Evolutionary conservation across 1,284 basidiomycete genomes (phyloP), one percentile per base, ranked within the genome.

Genomic region (Ganoderma multipileum): DNA sequence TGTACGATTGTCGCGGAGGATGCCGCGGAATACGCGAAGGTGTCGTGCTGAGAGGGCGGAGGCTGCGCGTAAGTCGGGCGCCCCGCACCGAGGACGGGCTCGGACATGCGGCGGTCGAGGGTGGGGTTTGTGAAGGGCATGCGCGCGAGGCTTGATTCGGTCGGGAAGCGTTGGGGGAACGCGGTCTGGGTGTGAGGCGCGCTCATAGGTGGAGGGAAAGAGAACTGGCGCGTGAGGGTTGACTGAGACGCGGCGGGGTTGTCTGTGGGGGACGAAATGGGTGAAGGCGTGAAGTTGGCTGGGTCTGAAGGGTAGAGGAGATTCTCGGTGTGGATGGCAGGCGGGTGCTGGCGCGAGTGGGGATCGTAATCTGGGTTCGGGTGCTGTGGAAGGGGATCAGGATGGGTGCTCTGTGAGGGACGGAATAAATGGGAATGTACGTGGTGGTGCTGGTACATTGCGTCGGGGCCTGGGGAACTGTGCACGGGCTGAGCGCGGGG

Each of bases 31-130:
- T 71, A 73, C 14, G 71, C 68, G 62, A 72, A 72, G 3, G 71
- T 57, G 61, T 71, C 69, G 16, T 68, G 73, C 38, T 67, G 71
- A n/a, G 73, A 33, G 57, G 69, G 68, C 20, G 72, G 72, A 11
- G 69, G 69, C 54, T 73, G 72, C 30, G 71, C 61, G 55, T 68
- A 71, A 9, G 72, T 39, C 39, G 65, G 72, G 63, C 72, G 71
- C 33, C 73, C 71, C 36, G 67, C 71, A 30, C 73, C 74, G 70
- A 76, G 80, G 68, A 86, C 79, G 64, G 89, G 88, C 76, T 89
- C 89, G 74, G 89, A 90, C 86, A 89, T 88, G 78, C 89, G 86
- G 75, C 88, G 86, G 79, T 87, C 87, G 69, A 84, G 77, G 71
- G 59, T 79, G 79, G 76, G 82, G 74, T 78, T 80, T 68, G 65